A percentile compares a stretch with the other conserved stretches of the same genome.
Evolutionary conservation across 2,329 filamentous ascomycete species (phyloP).

Genomic region (Monosporascus sp.): DNA sequence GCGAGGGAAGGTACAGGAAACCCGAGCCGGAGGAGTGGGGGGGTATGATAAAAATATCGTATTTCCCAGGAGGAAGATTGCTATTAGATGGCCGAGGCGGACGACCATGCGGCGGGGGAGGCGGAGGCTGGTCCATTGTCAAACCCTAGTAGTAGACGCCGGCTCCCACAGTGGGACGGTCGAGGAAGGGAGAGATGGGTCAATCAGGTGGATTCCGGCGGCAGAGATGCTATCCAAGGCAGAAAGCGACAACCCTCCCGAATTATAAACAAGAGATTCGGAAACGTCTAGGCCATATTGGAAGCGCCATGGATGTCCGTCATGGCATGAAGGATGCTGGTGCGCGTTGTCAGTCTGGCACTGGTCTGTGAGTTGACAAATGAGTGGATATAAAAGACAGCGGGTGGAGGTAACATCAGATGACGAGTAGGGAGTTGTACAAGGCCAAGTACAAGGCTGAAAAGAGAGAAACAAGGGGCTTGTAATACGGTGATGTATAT

Average conservation of each 20-base stretch:
- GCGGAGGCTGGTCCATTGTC: constrained; percentile 61
- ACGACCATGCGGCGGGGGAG: constrained; percentile 80
- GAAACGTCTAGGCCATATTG: constrained; percentile 28
- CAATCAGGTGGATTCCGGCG: not conserved
- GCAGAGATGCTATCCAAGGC: constrained; percentile 2
- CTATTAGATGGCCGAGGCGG: constrained; percentile 62
- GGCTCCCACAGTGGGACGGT: not conserved
- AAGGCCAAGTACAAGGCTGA: not conserved
- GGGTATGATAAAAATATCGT: constrained; percentile 96
- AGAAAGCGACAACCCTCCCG: constrained; percentile 21
- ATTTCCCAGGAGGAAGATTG: constrained; percentile 75
- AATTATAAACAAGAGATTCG: constrained; percentile 12
- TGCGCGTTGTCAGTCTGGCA: constrained; percentile 6
- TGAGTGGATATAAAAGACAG: not conserved
- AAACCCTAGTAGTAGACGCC: constrained; percentile 13
- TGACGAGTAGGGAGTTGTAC: not conserved
- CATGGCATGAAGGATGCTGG: constrained; percentile 21
- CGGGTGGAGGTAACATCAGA: not conserved
- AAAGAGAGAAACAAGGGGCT: not conserved
- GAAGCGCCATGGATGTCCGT: constrained; percentile 29
- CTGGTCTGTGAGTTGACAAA: not conserved
- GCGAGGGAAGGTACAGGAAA: constrained; percentile 89
- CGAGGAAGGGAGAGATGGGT: constrained; percentile 2
- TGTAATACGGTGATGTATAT: not conserved
- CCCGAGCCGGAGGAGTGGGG: constrained; percentile 84